Conservation (phyloP, 108 stramenopile species). For the Bacterosira constricta region DNA sequence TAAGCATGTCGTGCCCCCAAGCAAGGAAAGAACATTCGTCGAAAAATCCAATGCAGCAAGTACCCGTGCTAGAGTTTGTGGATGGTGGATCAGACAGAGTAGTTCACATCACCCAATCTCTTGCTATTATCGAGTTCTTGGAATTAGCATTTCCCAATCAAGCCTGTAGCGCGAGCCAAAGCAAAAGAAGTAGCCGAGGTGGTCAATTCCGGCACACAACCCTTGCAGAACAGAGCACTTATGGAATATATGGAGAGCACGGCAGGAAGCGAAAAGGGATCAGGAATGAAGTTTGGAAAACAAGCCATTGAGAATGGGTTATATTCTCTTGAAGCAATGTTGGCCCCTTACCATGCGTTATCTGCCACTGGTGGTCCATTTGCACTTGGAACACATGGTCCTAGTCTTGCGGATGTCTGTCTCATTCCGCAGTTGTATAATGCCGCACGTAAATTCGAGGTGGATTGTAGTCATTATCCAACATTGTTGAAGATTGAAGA, state of each 20-base stretch:
- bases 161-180: constrained; percentile 47
- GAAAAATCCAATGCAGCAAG: constrained; percentile 60
- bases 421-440: constrained; percentile 76
- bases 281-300: constrained; percentile 53
- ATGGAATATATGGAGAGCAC: constrained; percentile 32
- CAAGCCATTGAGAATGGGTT: constrained; percentile 58
- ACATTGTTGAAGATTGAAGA: constrained; percentile 57
- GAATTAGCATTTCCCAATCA: constrained; percentile 62
- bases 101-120: constrained; percentile 61
- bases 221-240: constrained; percentile 64
- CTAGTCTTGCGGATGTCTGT: constrained; percentile 77
- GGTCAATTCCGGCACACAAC: constrained; percentile 67
- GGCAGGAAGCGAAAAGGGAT: constrained; percentile 1
- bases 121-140: constrained; percentile 83
- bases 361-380: constrained; percentile 52
- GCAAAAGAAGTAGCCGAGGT: constrained; percentile 70
- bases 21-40: constrained; percentile 42
- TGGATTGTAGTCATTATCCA: constrained; percentile 64
- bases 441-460: constrained; percentile 61
- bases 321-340: constrained; percentile 49
- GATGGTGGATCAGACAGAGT: constrained; percentile 33
- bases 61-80: constrained; percentile 69
- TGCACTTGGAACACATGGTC: constrained; percentile 64
- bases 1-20: constrained; percentile 47
- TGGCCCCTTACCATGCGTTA: constrained; percentile 22